These are phyloP conservation scores for Citrus australasica DNA, from an alignment of 345 rosid species.

Conservation along the genomic window DNA sequence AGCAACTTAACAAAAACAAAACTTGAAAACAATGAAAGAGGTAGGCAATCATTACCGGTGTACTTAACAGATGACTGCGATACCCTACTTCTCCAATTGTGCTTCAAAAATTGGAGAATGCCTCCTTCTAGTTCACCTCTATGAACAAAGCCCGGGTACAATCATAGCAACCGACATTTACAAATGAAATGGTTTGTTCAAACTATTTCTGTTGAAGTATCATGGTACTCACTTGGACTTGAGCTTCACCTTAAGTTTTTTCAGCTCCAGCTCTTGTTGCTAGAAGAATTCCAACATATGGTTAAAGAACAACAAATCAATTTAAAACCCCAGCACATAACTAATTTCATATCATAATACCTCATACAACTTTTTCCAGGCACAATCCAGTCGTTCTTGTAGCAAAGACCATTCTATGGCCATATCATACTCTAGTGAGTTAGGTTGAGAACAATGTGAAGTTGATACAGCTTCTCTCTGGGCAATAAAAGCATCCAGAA, in stretches of 20 bases:
- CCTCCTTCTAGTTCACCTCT: neutral
- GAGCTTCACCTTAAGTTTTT: slow-evolving; percentile 31
- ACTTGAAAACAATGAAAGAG: neutral
- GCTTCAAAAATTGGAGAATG: neutral
- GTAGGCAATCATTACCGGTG: neutral
- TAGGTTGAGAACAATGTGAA: slow-evolving; percentile 88
- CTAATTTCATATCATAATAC: slow-evolving; percentile 20
- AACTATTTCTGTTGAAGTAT: neutral
- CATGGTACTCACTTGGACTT: slow-evolving; percentile 35
- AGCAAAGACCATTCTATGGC: slow-evolving; percentile 79
- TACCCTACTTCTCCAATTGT: neutral
- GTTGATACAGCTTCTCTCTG: slow-evolving; percentile 83
- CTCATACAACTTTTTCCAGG: slow-evolving; percentile 38
- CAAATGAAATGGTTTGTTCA: neutral
- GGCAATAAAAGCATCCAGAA: neutral
- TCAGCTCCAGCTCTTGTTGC: slow-evolving; percentile 58
- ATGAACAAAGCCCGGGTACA: neutral
- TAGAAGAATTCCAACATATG: slow-evolving; percentile 20
- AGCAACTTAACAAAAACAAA: neutral
- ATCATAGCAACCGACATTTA: slow-evolving; percentile 2
- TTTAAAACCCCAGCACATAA: neutral
- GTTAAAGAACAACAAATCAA: slow-evolving; percentile 11
- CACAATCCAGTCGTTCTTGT: slow-evolving; percentile 39
- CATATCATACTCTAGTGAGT: slow-evolving; percentile 82
- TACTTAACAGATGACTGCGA: neutral